Evolutionary conservation across 2,329 filamentous ascomycete genomes (phyloP).

Genomic region (Aspergillus viridinutans): DNA sequence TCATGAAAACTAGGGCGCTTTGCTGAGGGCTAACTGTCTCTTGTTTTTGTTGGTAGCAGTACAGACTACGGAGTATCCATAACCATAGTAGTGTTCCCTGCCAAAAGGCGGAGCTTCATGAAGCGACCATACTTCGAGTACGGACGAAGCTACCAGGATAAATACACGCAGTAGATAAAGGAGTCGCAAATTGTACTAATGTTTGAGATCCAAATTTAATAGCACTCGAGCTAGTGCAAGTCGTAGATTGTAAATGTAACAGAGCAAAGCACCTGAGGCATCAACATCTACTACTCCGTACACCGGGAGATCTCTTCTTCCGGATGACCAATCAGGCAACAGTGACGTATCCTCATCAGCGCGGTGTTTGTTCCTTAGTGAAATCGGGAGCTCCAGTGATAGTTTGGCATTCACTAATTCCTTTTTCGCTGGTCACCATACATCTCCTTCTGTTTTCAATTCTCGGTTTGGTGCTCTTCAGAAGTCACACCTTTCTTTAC

Average conservation of each 20-base stretch:
- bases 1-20: not conserved
- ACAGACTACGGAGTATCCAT: no score
- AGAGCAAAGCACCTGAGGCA: slow-evolving; percentile 12
- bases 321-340: slow-evolving; percentile 36
- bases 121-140: not conserved
- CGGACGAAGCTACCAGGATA: not conserved
- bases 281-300: not conserved
- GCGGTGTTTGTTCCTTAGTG: not conserved
- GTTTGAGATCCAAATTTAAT: not conserved
- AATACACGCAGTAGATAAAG: not conserved
- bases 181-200: not conserved
- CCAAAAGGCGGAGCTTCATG: not conserved
- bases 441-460: not conserved
- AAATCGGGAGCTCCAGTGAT: slow-evolving; percentile 1
- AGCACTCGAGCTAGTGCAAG: not conserved
- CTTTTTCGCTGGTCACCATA: not conserved
- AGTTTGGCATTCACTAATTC: not conserved
- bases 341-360: slow-evolving; percentile 31
- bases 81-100: not conserved
- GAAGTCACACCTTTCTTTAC: not conserved
- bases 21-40: not conserved
- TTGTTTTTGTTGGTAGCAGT: not conserved
- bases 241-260: not conserved
- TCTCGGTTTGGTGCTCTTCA: not conserved
- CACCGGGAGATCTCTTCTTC: slow-evolving; percentile 22